phyloP scores from a whole-genome alignment of 495 filamentous ascomycete genomes.

The Trichoderma virens region DNA sequence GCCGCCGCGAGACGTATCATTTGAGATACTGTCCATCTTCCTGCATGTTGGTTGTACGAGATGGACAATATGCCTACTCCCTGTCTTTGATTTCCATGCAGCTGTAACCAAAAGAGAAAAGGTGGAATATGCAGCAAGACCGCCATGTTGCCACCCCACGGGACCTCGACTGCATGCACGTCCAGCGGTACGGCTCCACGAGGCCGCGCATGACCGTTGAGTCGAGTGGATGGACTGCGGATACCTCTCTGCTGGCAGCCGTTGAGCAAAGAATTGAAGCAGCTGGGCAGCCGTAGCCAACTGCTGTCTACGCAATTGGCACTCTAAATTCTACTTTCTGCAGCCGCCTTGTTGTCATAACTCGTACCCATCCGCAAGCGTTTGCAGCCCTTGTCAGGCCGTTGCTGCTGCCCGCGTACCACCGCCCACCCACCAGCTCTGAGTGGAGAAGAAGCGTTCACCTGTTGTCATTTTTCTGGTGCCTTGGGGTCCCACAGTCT shows the following conservation, averaged over 20 bases:
- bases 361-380: no score
- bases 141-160: conserved; percentile 1
- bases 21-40: not conserved
- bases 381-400: no score
- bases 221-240: not conserved
- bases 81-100: not conserved
- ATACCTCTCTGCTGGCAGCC: not conserved
- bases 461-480: not conserved
- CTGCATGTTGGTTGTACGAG: conserved; percentile 1
- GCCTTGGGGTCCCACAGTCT: not conserved
- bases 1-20: not conserved
- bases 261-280: not conserved
- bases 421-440: not conserved
- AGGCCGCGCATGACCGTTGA: not conserved
- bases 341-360: no score
- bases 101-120: not conserved
- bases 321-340: no score
- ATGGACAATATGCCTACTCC: not conserved
- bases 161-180: conserved; percentile 8
- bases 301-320: no score
- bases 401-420: not conserved
- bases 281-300: not conserved
- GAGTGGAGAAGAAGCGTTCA: conserved; percentile 5
- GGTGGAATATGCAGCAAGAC: not conserved
- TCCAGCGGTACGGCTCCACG: conserved; percentile 5